Evolutionary conservation across 202 grass and related monocot genomes (phyloP).

Genomic region (Bolboschoenoplectus hybrid): DNA sequence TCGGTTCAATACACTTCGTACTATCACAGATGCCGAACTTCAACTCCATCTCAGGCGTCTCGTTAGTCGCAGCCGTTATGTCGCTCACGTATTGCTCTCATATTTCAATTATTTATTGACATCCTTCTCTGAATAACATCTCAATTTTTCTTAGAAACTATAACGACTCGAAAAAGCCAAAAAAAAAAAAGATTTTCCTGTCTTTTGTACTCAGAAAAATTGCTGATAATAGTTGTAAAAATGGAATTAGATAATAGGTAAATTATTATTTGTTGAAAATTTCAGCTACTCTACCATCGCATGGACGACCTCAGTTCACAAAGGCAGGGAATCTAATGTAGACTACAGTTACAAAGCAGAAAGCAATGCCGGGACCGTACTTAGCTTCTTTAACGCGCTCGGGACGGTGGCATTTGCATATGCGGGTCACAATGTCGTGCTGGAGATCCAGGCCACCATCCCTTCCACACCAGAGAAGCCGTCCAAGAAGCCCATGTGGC

Average conservation of each 20-base stretch:
- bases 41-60: conserved; percentile 51
- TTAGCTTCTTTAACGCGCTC: conserved; percentile 39
- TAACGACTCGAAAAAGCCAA: too few relatives aligned
- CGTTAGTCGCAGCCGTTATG: conserved; percentile 43
- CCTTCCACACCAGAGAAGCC: conserved; percentile 50
- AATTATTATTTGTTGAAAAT: not conserved
- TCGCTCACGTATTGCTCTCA: conserved; percentile 32
- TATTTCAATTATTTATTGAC: not conserved
- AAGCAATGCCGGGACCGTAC: conserved; percentile 15
- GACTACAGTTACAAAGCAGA: conserved; percentile 37
- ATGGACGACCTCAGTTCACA: conserved; percentile 66
- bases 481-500: conserved; percentile 63
- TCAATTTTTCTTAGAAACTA: too few relatives aligned
- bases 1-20: conserved; percentile 34
- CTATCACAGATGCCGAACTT: conserved; percentile 48
- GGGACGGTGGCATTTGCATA: conserved; percentile 44
- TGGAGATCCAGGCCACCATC: conserved; percentile 62
- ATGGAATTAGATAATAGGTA: not conserved
- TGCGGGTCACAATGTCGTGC: conserved; percentile 52
- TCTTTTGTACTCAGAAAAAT: not conserved
- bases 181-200: too few relatives aligned
- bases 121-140: not conserved
- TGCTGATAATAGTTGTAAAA: not conserved
- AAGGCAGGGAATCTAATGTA: conserved; percentile 45
- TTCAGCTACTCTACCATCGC: conserved; percentile 75